Evolutionary conservation across 2,329 filamentous ascomycete genomes (phyloP).

Genomic region (Trichoderma arundinaceum): DNA sequence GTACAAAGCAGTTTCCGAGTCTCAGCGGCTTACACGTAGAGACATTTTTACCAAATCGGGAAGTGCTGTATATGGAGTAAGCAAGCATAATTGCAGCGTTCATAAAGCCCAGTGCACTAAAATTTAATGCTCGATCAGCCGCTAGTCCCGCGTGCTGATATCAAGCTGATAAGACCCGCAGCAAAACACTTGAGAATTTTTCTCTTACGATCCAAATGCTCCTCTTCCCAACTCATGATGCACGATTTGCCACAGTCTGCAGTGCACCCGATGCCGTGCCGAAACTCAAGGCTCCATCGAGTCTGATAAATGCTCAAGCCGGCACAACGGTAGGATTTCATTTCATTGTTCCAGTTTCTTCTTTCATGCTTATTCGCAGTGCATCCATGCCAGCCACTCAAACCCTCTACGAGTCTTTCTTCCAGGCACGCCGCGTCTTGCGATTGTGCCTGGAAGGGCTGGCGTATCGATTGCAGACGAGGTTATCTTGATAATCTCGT

Average conservation of each 20-base stretch:
- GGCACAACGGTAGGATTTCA: constrained; percentile 13
- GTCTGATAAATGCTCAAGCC: background rate
- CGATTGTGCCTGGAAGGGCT: constrained; percentile 45
- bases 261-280: background rate
- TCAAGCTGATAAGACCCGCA: too few species aligned
- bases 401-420: constrained; percentile 46
- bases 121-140: too few species aligned
- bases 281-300: background rate
- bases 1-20: too few species aligned
- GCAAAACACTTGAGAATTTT: background rate
- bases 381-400: constrained; percentile 30
- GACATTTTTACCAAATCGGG: too few species aligned
- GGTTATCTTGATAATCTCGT: constrained; percentile 7
- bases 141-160: too few species aligned
- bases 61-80: too few species aligned
- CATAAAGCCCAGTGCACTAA: too few species aligned
- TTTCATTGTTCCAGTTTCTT: background rate
- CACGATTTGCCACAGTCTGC: background rate
- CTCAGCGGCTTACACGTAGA: too few species aligned
- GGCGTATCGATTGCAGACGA: constrained; percentile 36
- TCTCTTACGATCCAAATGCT: background rate
- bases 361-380: constrained; percentile 8
- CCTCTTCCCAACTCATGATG: background rate
- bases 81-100: too few species aligned
- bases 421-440: constrained; percentile 47